A percentile compares a stretch with the other conserved stretches of the same genome.
Conservation (phyloP, 1,284 basidiomycete species). For the Sporisorium exsertum region DNA sequence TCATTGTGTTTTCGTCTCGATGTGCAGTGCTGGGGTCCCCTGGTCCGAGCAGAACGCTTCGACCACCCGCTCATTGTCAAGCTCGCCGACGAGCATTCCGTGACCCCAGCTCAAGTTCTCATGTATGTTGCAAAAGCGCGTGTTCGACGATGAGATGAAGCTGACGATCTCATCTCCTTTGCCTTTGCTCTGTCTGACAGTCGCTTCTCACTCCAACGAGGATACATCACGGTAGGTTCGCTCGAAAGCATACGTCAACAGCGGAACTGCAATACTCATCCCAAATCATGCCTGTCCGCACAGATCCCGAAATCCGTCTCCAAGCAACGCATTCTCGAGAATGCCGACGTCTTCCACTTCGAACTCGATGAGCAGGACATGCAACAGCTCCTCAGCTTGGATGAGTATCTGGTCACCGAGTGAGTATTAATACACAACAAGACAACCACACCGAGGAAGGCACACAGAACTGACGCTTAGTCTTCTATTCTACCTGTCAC, state of each 20-base stretch:
- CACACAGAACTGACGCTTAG: background rate
- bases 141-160: background rate
- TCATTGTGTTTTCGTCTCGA: background rate
- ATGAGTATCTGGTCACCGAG: conserved; percentile 40
- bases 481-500: background rate
- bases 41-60: conserved; percentile 31
- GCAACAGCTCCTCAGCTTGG: conserved; percentile 48
- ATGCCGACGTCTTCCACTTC: conserved; percentile 78
- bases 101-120: conserved; percentile 27
- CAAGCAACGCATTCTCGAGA: conserved; percentile 77
- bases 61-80: conserved; percentile 23
- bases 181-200: background rate
- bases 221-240: conserved; percentile 29
- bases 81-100: conserved; percentile 26
- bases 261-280: background rate
- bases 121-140: conserved; percentile 10
- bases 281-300: background rate
- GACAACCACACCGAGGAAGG: background rate
- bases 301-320: conserved; percentile 78
- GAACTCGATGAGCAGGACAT: conserved; percentile 77
- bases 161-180: background rate
- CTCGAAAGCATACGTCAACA: background rate
- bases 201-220: conserved; percentile 39
- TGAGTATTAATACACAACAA: background rate
- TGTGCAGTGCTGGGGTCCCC: conserved; percentile 30